Percentiles rank a stretch among this genome's conserved stretches.
Conservation (phyloP, 2,329 filamentous ascomycete genomes). For the Colletotrichum noveboracense region DNA sequence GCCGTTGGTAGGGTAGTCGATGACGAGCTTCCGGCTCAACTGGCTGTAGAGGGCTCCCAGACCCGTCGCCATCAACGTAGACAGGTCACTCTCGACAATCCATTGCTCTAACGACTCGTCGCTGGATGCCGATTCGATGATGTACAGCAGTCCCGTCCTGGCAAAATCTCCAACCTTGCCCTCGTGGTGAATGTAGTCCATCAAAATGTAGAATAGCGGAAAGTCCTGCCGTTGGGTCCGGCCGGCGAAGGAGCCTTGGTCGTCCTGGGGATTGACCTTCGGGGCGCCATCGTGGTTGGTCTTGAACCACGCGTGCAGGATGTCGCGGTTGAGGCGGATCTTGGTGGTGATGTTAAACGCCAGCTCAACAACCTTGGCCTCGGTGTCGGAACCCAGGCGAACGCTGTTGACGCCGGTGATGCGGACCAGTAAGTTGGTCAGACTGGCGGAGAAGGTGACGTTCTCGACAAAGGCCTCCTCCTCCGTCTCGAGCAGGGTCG, state of each 20-base stretch:
- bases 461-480: constrained; percentile 94
- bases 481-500: constrained; percentile 92
- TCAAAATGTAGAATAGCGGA: constrained; percentile 91
- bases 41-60: constrained; percentile 77
- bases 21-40: constrained; percentile 78
- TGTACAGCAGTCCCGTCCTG: constrained; percentile 89
- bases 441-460: constrained; percentile 80
- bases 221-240: constrained; percentile 91
- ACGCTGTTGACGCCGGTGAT: constrained; percentile 78
- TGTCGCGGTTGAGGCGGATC: constrained; percentile 86
- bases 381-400: constrained; percentile 78
- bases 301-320: constrained; percentile 91
- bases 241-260: constrained; percentile 82
- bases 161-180: constrained; percentile 96
- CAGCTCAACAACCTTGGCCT: constrained; percentile 88
- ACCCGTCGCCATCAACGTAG: constrained; percentile 96
- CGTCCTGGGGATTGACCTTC: constrained; percentile 52
- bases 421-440: constrained; percentile 85
- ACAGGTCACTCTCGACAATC: constrained; percentile 96
- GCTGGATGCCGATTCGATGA: constrained; percentile 90
- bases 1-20: constrained; percentile 75
- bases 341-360: constrained; percentile 97
- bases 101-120: constrained; percentile 87
- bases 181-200: constrained; percentile 96
- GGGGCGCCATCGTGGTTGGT: constrained; percentile 45